phyloP scores from a whole-genome alignment of 208 protist species.

The Trypanosoma rangeli region DNA sequence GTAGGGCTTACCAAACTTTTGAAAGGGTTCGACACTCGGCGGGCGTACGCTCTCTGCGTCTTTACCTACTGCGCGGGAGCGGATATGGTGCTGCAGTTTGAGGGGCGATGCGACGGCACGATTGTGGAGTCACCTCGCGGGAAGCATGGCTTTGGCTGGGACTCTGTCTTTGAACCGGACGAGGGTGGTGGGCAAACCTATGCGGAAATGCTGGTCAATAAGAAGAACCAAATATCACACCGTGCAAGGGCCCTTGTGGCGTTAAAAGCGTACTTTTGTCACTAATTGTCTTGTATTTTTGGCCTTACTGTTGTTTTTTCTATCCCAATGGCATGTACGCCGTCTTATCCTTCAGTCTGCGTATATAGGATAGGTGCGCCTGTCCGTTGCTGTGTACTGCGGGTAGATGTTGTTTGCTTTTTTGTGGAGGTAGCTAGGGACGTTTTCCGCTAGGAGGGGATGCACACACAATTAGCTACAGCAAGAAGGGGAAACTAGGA shows the following conservation, averaged over 20 bases:
- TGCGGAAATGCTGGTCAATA: constrained; percentile 76
- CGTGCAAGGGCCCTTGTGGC: constrained; percentile 72
- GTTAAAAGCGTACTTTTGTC: constrained; percentile 43
- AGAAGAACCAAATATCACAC: constrained; percentile 97
- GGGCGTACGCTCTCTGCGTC: constrained; percentile 81
- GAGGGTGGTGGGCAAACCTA: constrained; percentile 80
- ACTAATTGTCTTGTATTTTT: constrained; percentile 8
- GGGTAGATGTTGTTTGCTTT: too few relatives aligned
- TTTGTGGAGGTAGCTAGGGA: background rate
- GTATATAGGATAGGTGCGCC: too few relatives aligned
- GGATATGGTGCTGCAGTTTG: constrained; percentile 60
- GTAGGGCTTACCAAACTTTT: constrained; percentile 93
- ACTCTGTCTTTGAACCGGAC: constrained; percentile 95
- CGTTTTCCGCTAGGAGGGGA: background rate
- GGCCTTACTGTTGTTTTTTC: constrained; percentile 5
- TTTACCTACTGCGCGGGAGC: constrained; percentile 44
- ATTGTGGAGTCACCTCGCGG: constrained; percentile 75
- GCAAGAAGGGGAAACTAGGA: background rate
- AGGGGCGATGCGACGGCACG: constrained; percentile 59
- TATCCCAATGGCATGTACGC: constrained; percentile 4
- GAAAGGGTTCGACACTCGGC: constrained; percentile 67
- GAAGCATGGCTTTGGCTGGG: constrained; percentile 91
- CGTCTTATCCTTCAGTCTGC: background rate
- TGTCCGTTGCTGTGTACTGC: too few relatives aligned
- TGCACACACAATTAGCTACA: too few relatives aligned